Percentiles rank a stretch among this genome's conserved stretches.
These are phyloP conservation scores for Aspergillus luchuensis DNA, from an alignment of 2,329 filamentous ascomycete genomes.

Conservation along the genomic window DNA sequence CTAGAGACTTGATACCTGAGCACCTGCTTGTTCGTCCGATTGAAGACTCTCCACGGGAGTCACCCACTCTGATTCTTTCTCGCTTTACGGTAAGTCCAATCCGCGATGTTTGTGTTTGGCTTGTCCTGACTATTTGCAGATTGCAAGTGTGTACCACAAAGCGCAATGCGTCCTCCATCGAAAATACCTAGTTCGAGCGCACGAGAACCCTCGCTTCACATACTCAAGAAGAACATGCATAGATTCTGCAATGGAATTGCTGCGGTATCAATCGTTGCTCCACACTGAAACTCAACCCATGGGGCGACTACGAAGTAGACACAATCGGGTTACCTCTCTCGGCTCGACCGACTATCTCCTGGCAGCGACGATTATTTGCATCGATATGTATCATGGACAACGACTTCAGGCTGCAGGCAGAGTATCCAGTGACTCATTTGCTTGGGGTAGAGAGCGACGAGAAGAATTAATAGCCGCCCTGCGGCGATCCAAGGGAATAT, in stretches of 20 bases:
- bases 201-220: conserved; percentile 76
- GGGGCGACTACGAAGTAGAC: conserved; percentile 71
- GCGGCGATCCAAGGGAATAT: conserved; percentile 73
- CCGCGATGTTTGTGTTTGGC: neutral
- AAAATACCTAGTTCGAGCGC: conserved; percentile 77
- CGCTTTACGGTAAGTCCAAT: conserved; percentile 63
- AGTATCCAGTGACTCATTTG: conserved; percentile 44
- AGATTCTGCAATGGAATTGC: conserved; percentile 79
- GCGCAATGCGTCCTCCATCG: conserved; percentile 86
- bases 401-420: conserved; percentile 38
- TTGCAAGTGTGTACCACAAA: conserved; percentile 86
- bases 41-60: conserved; percentile 72
- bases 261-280: conserved; percentile 75
- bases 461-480: conserved; percentile 76
- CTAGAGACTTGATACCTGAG: conserved; percentile 69
- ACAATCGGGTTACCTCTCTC: conserved; percentile 77
- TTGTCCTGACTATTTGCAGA: conserved; percentile 27
- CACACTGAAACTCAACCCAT: conserved; percentile 72
- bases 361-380: conserved; percentile 78
- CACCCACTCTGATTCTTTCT: conserved; percentile 70
- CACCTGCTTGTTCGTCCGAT: conserved; percentile 76
- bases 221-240: conserved; percentile 83
- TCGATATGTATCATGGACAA: conserved; percentile 72
- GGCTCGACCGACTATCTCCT: conserved; percentile 84
- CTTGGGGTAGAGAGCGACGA: conserved; percentile 54